Conservation (phyloP, 345 rosid species). For the Geranium rotundifolium region DNA sequence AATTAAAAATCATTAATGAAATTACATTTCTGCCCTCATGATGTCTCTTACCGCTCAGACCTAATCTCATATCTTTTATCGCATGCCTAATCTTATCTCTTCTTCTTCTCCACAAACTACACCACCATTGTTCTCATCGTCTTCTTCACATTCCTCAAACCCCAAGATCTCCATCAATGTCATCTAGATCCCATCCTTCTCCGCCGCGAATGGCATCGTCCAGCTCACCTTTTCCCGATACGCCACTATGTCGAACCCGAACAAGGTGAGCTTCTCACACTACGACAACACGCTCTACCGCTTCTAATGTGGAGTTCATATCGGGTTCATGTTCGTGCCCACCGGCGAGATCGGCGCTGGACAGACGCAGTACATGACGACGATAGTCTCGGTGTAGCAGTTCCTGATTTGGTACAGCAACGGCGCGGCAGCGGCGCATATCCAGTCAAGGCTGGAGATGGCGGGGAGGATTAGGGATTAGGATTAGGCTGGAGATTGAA, state of each 20-base stretch:
- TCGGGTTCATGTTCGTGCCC: conserved; percentile 82
- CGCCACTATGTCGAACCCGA: conserved; percentile 63
- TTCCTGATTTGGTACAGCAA: conserved; percentile 36
- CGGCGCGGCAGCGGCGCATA: conserved; percentile 88
- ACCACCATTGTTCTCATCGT: conserved; percentile 42
- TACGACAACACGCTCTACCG: conserved; percentile 77
- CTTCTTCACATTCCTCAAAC: conserved; percentile 74
- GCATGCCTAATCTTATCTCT: too few relatives aligned
- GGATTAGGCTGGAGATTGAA: too few relatives aligned
- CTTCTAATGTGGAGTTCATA: conserved; percentile 57
- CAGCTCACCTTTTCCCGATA: conserved; percentile 72
- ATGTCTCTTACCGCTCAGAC: too few relatives aligned
- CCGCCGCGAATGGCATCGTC: conserved; percentile 57
- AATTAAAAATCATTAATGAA: too few relatives aligned
- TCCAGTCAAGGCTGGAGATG: conserved; percentile 70
- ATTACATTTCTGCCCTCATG: too few relatives aligned
- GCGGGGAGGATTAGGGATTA: conserved; percentile 69
- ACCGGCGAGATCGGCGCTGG: conserved; percentile 69
- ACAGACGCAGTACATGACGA: conserved; percentile 63
- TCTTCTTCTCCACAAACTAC: too few relatives aligned
- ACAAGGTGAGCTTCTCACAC: conserved; percentile 65
- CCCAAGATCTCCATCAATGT: conserved; percentile 61
- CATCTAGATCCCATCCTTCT: conserved; percentile 73
- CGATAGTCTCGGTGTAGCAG: conserved; percentile 61
- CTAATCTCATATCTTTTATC: too few relatives aligned